These are phyloP conservation scores for Xerocomus brunneocitrinus DNA, from an alignment of 768 basidiomycete species.

Conservation along the genomic window DNA sequence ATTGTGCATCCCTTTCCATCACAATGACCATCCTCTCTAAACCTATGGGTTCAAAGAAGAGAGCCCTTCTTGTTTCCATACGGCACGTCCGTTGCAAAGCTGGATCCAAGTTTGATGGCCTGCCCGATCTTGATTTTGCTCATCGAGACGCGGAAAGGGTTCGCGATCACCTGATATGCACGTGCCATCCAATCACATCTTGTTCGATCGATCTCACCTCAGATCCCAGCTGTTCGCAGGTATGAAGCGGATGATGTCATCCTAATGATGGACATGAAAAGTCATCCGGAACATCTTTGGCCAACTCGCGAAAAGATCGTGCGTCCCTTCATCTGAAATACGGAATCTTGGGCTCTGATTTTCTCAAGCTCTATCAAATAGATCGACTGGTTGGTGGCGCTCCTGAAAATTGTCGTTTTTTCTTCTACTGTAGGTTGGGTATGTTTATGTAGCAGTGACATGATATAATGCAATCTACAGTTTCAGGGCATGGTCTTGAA, in stretches of 20 bases:
- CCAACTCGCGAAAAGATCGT: constrained; percentile 47
- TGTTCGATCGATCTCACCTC: background rate
- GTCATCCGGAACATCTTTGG: constrained; percentile 27
- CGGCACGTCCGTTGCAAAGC: constrained; percentile 5
- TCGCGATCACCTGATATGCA: constrained; percentile 16
- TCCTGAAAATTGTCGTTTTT: constrained; percentile 39
- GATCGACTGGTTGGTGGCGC: constrained; percentile 39
- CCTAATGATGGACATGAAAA: constrained; percentile 38
- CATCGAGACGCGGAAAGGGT: constrained; percentile 20
- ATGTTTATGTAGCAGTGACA: no score
- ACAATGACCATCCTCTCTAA: background rate
- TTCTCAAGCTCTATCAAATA: constrained; percentile 29
- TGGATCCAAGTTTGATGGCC: background rate
- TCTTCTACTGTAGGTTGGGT: constrained; percentile 48
- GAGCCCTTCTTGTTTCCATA: constrained; percentile 20
- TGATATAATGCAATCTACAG: background rate
- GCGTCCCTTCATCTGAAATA: constrained; percentile 5
- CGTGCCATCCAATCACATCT: background rate
- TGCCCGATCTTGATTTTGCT: constrained; percentile 10
- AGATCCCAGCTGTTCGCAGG: constrained; percentile 29
- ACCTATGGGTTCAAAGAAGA: constrained; percentile 5
- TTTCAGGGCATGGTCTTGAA: constrained; percentile 22
- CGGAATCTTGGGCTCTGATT: background rate
- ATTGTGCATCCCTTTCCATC: no score
- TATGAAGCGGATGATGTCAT: constrained; percentile 40